Base-by-base conservation (phyloP, 345 rosid species). In the Ceriops tagal region DNA sequence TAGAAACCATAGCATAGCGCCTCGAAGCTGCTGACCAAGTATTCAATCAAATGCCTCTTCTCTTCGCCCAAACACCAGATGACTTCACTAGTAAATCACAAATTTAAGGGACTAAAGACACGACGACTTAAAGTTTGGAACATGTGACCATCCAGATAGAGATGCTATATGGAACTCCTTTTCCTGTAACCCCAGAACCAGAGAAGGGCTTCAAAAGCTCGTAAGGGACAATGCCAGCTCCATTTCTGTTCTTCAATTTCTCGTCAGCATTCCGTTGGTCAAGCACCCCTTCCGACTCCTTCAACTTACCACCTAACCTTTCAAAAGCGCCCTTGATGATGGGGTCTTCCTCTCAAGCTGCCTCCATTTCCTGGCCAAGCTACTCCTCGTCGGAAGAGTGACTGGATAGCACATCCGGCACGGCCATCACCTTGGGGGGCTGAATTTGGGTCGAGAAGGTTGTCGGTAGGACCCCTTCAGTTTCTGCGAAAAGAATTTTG, bases 401-500 rank as follows among this genome's bases (percentile, higher is more conserved):
- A 18, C 10, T 58, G 2, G 79, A 76, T 39, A 76, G 52, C 21
- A 76, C 75, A 35, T 58, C 68, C 18, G 71, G 18, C 19, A 67
- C 53, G 35, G 71, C 62, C 73, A 77, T 72, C 8, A 72, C 67
- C 46, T 20, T 74, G 0, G 82, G 43, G 3, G 92, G 88, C 64
- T 87, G 89, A n/a, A 81, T 22, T 62, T 80, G 80, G 1, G 89
- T 72, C 6, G 87, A 87, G 72, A 81, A 84, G 27, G 80, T 68
- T 16, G 20, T 6, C 30, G 83, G 61, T 5, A 87, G 86, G 9
- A 37, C 19, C 3, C 0, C 67, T 43, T 80, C 83, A 0, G 89
- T 15, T 80, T 80, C 9, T 73, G 56, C 62, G 56, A 0, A 63
- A 85, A 85, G 30, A 64, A 46, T 51, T 80, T 72, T 24, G 26